phyloP scores from a whole-genome alignment of 176 grass and related monocot genomes.

The Guadua angustifolia region DNA sequence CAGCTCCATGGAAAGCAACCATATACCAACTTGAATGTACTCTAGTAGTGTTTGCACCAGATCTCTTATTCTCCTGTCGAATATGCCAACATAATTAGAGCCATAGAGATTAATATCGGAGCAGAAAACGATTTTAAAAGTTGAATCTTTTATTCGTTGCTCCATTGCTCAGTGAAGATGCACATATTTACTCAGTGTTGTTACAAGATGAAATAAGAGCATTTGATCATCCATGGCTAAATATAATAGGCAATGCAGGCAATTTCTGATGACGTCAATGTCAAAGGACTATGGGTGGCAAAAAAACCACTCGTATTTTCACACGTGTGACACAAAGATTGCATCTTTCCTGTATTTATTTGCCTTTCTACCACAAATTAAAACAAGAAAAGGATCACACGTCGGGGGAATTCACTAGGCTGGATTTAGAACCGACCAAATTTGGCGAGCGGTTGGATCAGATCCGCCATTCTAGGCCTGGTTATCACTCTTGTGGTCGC shows the following conservation, averaged over 20 bases:
- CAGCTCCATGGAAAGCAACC: not conserved
- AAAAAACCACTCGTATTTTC: not conserved
- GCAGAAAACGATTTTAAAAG: not conserved
- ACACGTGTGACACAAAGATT: not conserved
- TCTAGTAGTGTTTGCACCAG: not conserved
- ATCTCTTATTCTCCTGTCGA: not conserved
- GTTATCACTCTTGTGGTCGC: slow-evolving; percentile 65
- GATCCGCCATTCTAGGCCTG: slow-evolving; percentile 52
- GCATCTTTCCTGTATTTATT: not conserved
- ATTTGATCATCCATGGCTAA: not conserved
- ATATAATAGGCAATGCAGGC: not conserved
- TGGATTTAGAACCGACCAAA: not conserved
- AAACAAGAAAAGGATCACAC: not conserved
- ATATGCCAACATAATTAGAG: not conserved
- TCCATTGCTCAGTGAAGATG: not conserved
- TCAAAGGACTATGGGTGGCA: not conserved
- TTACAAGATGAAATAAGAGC: not conserved
- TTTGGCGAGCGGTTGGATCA: not conserved
- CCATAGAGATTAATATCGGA: not conserved
- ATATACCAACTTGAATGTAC: not conserved
- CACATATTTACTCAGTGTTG: not conserved
- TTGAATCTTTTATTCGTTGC: not conserved
- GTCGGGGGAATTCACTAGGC: not conserved
- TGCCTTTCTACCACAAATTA: not conserved
- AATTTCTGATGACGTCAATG: not conserved